phyloP scores from a whole-genome alignment of 768 basidiomycete genomes.

The Gloeopeniophorella convolvens region DNA sequence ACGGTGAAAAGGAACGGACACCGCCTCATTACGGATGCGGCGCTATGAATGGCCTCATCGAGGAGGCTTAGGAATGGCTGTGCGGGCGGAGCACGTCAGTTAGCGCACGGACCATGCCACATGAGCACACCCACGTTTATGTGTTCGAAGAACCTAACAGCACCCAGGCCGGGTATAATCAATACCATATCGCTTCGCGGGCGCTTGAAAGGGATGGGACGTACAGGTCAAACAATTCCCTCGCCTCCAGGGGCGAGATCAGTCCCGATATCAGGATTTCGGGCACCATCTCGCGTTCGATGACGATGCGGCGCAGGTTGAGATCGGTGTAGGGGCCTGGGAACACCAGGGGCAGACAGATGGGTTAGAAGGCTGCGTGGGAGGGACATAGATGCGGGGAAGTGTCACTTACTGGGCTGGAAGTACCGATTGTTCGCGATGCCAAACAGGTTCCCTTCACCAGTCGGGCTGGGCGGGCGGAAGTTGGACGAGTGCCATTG shows the following conservation, averaged over 20 bases:
- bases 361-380: too few relatives aligned
- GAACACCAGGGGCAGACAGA: too few relatives aligned
- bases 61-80: conserved; percentile 55
- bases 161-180: neutral
- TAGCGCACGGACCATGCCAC: conserved; percentile 37
- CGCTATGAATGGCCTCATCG: conserved; percentile 50
- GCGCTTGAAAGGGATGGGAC: conserved; percentile 12
- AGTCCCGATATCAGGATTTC: conserved; percentile 30
- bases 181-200: neutral
- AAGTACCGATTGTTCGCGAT: conserved; percentile 19
- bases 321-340: conserved; percentile 27
- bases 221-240: conserved; percentile 27
- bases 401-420: conserved; percentile 17
- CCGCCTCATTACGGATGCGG: conserved; percentile 44
- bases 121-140: conserved; percentile 38
- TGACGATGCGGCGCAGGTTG: conserved; percentile 28
- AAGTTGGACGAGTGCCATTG: neutral
- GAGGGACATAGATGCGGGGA: neutral
- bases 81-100: neutral
- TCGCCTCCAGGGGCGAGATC: conserved; percentile 26
- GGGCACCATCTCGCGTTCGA: conserved; percentile 29
- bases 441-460: conserved; percentile 3
- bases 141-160: conserved; percentile 42
- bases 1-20: conserved; percentile 57
- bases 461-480: neutral